These are phyloP conservation scores for Haplosporangium sp. DNA, from an alignment of 371 early-diverging fungal species.

Conservation along the genomic window DNA sequence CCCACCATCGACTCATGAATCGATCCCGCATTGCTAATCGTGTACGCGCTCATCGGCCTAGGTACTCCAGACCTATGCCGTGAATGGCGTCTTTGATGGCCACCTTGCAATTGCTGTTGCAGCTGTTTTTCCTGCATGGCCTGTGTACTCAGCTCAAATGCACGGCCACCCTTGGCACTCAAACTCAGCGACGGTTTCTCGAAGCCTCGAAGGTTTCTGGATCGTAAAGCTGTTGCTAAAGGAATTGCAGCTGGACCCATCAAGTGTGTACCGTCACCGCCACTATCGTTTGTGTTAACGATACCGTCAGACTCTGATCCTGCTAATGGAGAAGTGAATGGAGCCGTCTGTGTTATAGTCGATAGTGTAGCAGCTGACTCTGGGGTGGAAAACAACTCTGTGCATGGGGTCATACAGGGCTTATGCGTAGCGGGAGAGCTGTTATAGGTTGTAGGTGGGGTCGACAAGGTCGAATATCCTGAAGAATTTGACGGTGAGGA, in stretches of 20 bases:
- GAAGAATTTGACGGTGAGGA: constrained; percentile 41
- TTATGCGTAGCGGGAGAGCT: constrained; percentile 31
- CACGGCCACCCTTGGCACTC: constrained; percentile 15
- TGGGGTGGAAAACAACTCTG: constrained; percentile 11
- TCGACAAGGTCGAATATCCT: constrained; percentile 21
- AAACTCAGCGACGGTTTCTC: constrained; percentile 16
- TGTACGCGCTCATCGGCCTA: constrained; percentile 36
- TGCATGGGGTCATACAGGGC: constrained; percentile 1
- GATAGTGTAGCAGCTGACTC: constrained; percentile 15
- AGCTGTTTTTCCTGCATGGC: constrained; percentile 16
- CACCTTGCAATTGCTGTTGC: too few relatives aligned
- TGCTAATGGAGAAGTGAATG: neutral
- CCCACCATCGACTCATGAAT: constrained; percentile 19
- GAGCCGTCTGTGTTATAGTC: neutral
- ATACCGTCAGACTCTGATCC: neutral
- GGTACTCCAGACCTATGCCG: neutral
- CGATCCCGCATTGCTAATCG: constrained; percentile 18
- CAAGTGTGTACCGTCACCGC: neutral
- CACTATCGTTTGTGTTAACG: neutral
- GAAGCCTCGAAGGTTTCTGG: constrained; percentile 3
- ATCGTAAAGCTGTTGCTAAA: neutral
- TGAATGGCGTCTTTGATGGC: constrained; percentile 1
- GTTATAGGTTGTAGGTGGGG: constrained; percentile 24
- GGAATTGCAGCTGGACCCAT: constrained; percentile 23
- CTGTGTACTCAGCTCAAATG: constrained; percentile 32